Percentiles rank a stretch among this genome's conserved stretches.
These are phyloP conservation scores for Saccharomyces hybrid DNA, from an alignment of 1,139 yeast species.

Conservation along the genomic window DNA sequence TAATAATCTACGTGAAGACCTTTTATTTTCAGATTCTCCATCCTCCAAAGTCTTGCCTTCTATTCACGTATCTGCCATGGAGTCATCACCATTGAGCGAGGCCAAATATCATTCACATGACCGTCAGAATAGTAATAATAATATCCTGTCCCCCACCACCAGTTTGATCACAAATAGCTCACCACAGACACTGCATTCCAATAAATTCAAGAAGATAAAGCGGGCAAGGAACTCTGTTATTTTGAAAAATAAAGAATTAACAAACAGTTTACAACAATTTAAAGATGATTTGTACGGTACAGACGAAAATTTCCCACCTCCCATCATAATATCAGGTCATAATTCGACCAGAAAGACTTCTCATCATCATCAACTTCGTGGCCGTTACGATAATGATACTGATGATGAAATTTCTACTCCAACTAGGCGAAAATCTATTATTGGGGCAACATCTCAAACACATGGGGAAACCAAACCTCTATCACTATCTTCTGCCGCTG, in stretches of 20 bases:
- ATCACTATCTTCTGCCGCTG: too few relatives aligned
- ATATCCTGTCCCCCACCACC: conserved; percentile 3
- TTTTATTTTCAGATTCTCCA: background rate
- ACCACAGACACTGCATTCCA: conserved; percentile 2
- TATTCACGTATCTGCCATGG: background rate
- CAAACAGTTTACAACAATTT: conserved; percentile 30
- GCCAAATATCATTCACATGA: background rate
- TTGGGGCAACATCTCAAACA: too few relatives aligned
- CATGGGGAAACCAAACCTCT: too few relatives aligned
- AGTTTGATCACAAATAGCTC: background rate
- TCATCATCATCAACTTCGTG: background rate
- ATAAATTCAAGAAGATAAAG: conserved; percentile 21
- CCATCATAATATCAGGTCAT: background rate
- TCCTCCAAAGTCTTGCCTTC: background rate
- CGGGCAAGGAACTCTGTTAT: conserved; percentile 30
- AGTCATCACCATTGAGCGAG: conserved; percentile 5
- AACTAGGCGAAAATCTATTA: conserved; percentile 14
- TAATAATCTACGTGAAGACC: background rate
- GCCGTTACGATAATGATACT: conserved; percentile 5
- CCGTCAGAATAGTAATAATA: too few relatives aligned
- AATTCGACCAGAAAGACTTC: too few relatives aligned
- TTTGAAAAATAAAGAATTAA: conserved; percentile 27
- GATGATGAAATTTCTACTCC: conserved; percentile 19
- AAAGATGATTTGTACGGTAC: conserved; percentile 32
- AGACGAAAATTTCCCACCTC: conserved; percentile 11